Base-by-base conservation (phyloP, 805 yeast species). In the Ogataea nakhonphanomensis region DNA sequence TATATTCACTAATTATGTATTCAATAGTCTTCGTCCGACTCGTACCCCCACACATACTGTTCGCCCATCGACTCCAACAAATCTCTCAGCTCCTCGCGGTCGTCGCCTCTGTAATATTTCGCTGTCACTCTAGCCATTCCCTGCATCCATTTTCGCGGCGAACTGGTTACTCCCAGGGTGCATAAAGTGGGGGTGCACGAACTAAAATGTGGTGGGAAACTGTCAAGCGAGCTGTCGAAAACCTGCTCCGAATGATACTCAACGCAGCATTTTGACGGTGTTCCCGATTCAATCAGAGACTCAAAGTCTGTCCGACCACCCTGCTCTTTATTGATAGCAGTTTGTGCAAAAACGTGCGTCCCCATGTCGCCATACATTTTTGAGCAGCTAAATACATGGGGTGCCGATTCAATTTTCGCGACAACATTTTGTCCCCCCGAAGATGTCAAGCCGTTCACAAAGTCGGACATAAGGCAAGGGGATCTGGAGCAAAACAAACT, bases 31-130 rank as follows among this genome's bases (percentile, higher is more conserved):
- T 54, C 70, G 10, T 67, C 72, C 49, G 71, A 74, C 34, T 66
- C 70, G 35, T 69, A 66, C 0, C 83, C 84, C 43, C 60, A 58
- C 30, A 73, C 75, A 48, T 78, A 80, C 38, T 69, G 73, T 3
- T 62, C 58, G 1, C 72, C 69, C 30, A 75, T 37, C 3, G 59
- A 55, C 2, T 68, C 71, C 8, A 80, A 47, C 15, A 69, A 68
- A 30, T 79, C 80, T 9, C 72, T 65, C 35, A 78, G 52, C 30
- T 76, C 81, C 30, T 72, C 78, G 44, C 78, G 63, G 26, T 77
- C 83, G 44, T 77, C 83, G 10, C 64, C 57, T 15, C 57, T 44
- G 33, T 65, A 54, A 29, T 39, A 50, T 30, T 50, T 54, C 1
- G 51, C 41, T 5, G 63, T 61, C 7, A 54, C 36, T 9, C 49